These are phyloP conservation scores for Vaccinium vitisidaea DNA, from an alignment of 148 eudicot genomes.

Conservation along the genomic window DNA sequence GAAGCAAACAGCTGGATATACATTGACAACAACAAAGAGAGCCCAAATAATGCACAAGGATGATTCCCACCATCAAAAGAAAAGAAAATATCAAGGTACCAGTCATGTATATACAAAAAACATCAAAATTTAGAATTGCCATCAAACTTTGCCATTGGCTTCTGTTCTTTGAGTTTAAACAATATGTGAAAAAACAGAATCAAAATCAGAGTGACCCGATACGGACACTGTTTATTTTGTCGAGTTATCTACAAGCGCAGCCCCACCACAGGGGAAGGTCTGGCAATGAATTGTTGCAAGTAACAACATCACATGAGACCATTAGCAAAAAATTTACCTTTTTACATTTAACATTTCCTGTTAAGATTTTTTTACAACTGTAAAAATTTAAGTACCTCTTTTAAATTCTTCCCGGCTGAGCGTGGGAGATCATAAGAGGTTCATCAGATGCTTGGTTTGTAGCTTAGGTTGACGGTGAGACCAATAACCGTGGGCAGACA, in stretches of 20 bases:
- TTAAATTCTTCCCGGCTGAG: conserved; percentile 20
- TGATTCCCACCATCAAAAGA: neutral
- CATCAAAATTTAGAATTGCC: neutral
- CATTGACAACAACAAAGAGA: neutral
- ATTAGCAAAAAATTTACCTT: neutral
- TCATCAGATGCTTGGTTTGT: conserved; percentile 53
- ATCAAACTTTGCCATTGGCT: neutral
- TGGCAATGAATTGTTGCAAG: conserved; percentile 13
- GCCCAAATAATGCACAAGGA: neutral
- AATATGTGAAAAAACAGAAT: conserved; percentile 10
- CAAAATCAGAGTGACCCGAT: conserved; percentile 4
- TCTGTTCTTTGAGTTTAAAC: conserved; percentile 3
- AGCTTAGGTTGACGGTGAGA: conserved; percentile 80
- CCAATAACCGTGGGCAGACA: conserved; percentile 87
- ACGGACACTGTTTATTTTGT: conserved; percentile 10
- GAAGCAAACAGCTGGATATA: neutral
- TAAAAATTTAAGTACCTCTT: conserved; percentile 12
- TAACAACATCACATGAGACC: conserved; percentile 4
- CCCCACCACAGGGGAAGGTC: neutral
- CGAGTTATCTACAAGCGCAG: conserved; percentile 23
- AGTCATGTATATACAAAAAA: neutral
- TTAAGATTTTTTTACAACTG: neutral
- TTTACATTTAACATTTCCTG: neutral
- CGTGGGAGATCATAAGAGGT: conserved; percentile 24
- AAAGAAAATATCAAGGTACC: neutral